Evolutionary conservation across 2,329 filamentous ascomycete species (phyloP), one percentile per base, ranked within the genome.

Genomic region (Fusarium piperis): DNA sequence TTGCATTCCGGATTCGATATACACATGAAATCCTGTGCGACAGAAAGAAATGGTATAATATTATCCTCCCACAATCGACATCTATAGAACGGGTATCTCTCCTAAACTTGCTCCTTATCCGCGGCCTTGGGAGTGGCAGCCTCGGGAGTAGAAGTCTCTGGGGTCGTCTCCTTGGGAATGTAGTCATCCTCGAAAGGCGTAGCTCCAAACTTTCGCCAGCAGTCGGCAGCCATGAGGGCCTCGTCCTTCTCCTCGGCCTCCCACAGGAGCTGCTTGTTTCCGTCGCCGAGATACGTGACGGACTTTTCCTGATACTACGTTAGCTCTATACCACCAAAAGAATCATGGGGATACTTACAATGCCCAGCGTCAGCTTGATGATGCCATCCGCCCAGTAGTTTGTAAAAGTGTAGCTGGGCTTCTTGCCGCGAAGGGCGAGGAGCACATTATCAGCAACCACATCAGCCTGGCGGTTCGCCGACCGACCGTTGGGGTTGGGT

Each of bases 361-460:
- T 68, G 11, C 87, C 87, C 9, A 89, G 76, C 0, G 87, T 89
- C 70, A 89, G 72, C 74, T 88, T 88, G 63, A 88, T 89, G 6
- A 83, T 78, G 0, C 82, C 83, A 56, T 89, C 86, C 2, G 83
- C 79, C 82, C 84, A 86, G 30, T 80, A 73, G 12, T 82, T 81
- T 28, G 74, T 77, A 64, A 87, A 89, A 6, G 71, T 75, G 10
- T 81, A 73, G 3, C 69, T 78, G 4, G 83, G 83, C 30, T 73
- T 62, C 65, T 82, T 80, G 4, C 83, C 84, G 3, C 83, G 78
- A 1, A 86, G 83, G 0, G 82, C 78, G 1, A 83, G 79, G 3
- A 89, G 74, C 18, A 92, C 83, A 68, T 92, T 92, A 39, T 85
- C 83, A 2, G 84, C 84, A 0, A 85, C 88, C 5, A 88, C 74